Percentiles rank a stretch among this genome's conserved stretches.
phyloP scores from a whole-genome alignment of 495 filamentous ascomycete genomes.

The Penicillium psychrofluorescens region DNA sequence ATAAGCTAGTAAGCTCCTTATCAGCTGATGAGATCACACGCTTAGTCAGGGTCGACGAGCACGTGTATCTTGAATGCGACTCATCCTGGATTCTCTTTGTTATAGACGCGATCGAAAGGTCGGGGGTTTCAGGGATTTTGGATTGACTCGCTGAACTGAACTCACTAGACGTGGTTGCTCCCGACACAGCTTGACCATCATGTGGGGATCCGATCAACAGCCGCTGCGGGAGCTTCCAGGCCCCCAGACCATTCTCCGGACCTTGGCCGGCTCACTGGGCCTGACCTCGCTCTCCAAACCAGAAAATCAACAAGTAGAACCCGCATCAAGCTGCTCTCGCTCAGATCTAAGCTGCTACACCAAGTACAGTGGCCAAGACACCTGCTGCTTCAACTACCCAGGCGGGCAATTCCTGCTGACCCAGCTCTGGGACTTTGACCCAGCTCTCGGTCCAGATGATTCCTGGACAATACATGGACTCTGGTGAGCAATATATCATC shows the following conservation, averaged over 20 bases:
- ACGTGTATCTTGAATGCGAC: too few species aligned
- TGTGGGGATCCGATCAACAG: slow-evolving; percentile 12
- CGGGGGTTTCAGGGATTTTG: background rate
- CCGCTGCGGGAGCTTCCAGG: slow-evolving; percentile 26
- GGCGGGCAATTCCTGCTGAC: slow-evolving; percentile 74
- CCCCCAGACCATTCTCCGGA: slow-evolving; percentile 35
- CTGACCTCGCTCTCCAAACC: slow-evolving; percentile 16
- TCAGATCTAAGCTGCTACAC: slow-evolving; percentile 53
- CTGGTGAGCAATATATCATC: slow-evolving; percentile 39
- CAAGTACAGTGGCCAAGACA: slow-evolving; percentile 46
- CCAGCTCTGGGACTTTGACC: slow-evolving; percentile 80
- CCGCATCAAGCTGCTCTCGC: slow-evolving; percentile 32
- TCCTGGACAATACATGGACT: slow-evolving; percentile 88
- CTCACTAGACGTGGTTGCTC: background rate
- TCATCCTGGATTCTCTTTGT: too few species aligned
- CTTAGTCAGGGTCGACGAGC: too few species aligned
- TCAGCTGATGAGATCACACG: too few species aligned
- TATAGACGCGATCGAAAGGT: background rate
- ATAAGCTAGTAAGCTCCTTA: too few species aligned
- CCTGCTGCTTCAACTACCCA: slow-evolving; percentile 78
- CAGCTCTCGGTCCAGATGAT: slow-evolving; percentile 62
- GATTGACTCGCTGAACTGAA: background rate
- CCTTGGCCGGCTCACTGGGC: slow-evolving; percentile 26
- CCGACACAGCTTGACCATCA: background rate
- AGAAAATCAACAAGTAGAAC: slow-evolving; percentile 3